Evolutionary conservation across 176 grass and related monocot species (phyloP).

Genomic region (Oryza meridionalis): DNA sequence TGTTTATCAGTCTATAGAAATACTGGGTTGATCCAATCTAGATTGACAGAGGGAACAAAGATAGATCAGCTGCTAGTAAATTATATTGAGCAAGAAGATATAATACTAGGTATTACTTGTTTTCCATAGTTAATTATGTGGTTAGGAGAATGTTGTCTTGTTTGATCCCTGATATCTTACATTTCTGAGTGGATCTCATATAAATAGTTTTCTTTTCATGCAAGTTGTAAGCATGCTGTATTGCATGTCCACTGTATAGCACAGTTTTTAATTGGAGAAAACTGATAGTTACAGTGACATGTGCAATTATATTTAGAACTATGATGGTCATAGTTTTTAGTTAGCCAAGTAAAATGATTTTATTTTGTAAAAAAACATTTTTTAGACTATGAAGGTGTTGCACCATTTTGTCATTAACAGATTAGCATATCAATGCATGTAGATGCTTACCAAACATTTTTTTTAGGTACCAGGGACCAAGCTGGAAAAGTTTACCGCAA

Average conservation of each 20-base stretch:
- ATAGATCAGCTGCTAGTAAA: not conserved
- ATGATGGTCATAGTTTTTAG: slow-evolving; percentile 11
- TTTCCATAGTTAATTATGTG: not conserved
- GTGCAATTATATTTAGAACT: slow-evolving; percentile 12
- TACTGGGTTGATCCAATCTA: not conserved
- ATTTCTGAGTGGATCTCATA: not conserved
- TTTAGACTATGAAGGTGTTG: slow-evolving; percentile 28
- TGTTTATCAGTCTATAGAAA: not conserved
- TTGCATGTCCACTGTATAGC: slow-evolving; percentile 9
- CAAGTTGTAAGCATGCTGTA: slow-evolving; percentile 14
- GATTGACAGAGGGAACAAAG: not conserved
- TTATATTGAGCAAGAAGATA: not conserved
- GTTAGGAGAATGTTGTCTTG: slow-evolving; percentile 8
- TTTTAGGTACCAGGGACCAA: slow-evolving; percentile 45
- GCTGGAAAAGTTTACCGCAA: slow-evolving; percentile 28
- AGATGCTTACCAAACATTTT: slow-evolving; percentile 37
- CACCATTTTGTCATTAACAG: not conserved
- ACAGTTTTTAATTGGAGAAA: not conserved
- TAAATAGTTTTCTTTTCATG: slow-evolving; percentile 10
- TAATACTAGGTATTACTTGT: not conserved
- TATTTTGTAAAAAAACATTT: slow-evolving; percentile 26
- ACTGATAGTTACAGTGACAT: slow-evolving; percentile 12
- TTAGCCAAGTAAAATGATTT: not conserved
- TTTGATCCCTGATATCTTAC: slow-evolving; percentile 1
- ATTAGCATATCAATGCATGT: slow-evolving; percentile 15